Evolutionary conservation across 1,139 yeast species (phyloP).

Genomic region (Saccharomycopsis hybrid): DNA sequence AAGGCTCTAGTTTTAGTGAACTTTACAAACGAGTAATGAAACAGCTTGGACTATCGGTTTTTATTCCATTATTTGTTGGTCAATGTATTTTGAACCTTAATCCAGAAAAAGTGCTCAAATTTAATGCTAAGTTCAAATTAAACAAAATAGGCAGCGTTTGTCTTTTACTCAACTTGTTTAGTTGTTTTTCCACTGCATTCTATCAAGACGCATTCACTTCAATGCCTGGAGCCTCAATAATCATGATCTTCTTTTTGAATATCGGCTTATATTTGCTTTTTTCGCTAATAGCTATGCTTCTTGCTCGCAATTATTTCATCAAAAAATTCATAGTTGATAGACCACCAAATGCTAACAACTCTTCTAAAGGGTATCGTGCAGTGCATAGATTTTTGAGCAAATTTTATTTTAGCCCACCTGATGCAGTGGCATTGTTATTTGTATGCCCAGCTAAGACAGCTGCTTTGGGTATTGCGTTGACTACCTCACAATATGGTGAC

Average conservation of each 20-base stretch:
- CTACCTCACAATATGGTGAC: slow-evolving; percentile 74
- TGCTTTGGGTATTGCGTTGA: slow-evolving; percentile 78
- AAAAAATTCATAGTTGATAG: slow-evolving; percentile 37
- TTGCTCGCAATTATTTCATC: slow-evolving; percentile 58
- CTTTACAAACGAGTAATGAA: slow-evolving; percentile 75
- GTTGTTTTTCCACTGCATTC: slow-evolving; percentile 85
- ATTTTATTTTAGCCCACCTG: slow-evolving; percentile 62
- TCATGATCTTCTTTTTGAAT: slow-evolving; percentile 75
- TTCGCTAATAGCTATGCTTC: slow-evolving; percentile 45
- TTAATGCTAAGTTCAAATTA: slow-evolving; percentile 48
- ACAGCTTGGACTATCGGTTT: slow-evolving; percentile 77
- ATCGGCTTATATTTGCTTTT: slow-evolving; percentile 71
- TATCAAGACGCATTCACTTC: slow-evolving; percentile 70
- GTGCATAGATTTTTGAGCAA: slow-evolving; percentile 42
- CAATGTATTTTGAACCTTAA: slow-evolving; percentile 68
- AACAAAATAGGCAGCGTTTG: slow-evolving; percentile 72
- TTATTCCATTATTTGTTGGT: slow-evolving; percentile 83
- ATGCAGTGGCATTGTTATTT: slow-evolving; percentile 72
- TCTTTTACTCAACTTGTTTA: slow-evolving; percentile 73
- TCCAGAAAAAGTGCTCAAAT: slow-evolving; percentile 56
- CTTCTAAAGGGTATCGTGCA: not conserved
- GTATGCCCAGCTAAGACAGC: slow-evolving; percentile 95
- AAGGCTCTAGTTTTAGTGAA: slow-evolving; percentile 44
- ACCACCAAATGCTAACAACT: slow-evolving; percentile 61
- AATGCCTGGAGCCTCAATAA: slow-evolving; percentile 62